Evolutionary conservation across 2,329 filamentous ascomycete genomes (phyloP).

Genomic region (Cordyceps sp.): DNA sequence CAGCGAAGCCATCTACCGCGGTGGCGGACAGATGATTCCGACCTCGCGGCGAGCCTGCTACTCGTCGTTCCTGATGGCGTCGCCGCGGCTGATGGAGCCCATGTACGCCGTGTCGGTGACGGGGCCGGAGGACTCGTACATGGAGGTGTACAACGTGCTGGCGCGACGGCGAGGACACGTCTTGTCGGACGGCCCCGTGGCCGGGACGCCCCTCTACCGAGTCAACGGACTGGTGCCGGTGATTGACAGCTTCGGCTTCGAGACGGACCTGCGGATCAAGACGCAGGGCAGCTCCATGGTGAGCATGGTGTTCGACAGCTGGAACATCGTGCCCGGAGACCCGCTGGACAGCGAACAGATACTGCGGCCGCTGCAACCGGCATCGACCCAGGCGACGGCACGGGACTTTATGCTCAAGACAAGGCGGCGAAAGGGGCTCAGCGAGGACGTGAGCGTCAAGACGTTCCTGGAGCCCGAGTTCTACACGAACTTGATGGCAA

Average conservation of each 20-base stretch:
- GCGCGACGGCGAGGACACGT: constrained; percentile 82
- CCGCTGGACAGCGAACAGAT: constrained; percentile 79
- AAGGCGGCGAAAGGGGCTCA: constrained; percentile 76
- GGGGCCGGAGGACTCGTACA: constrained; percentile 76
- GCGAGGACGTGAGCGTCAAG: constrained; percentile 87
- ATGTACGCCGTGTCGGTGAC: constrained; percentile 88
- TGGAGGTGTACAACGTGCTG: constrained; percentile 80
- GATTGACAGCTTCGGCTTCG: constrained; percentile 94
- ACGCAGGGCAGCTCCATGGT: constrained; percentile 87
- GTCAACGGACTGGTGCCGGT: constrained; percentile 86
- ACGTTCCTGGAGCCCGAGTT: constrained; percentile 95
- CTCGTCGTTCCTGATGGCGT: constrained; percentile 92
- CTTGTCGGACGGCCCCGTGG: constrained; percentile 81
- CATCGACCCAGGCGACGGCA: constrained; percentile 73
- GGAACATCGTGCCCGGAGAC: constrained; percentile 91
- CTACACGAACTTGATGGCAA: constrained; percentile 75
- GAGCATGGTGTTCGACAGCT: constrained; percentile 84
- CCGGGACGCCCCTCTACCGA: constrained; percentile 83
- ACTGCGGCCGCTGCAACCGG: constrained; percentile 71
- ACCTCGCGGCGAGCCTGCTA: constrained; percentile 88
- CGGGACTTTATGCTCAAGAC: constrained; percentile 97
- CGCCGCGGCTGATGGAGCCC: constrained; percentile 90
- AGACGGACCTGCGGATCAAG: constrained; percentile 91
- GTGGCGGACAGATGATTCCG: constrained; percentile 93
- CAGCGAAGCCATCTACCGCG: constrained; percentile 81